Evolutionary conservation across 768 basidiomycete genomes (phyloP).

Genomic region (Melanogaster broomeanus): DNA sequence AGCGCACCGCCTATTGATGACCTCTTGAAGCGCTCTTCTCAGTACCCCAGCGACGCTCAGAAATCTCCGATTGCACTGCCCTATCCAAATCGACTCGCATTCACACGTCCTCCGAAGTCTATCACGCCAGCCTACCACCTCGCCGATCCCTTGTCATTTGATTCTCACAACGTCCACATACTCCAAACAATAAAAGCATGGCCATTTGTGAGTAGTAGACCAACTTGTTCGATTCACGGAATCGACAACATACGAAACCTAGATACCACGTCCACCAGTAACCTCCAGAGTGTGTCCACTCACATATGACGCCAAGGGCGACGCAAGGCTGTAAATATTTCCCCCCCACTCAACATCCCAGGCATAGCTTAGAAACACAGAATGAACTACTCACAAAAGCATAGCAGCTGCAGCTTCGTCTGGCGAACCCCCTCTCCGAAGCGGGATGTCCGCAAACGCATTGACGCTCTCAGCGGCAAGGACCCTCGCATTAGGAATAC

Average conservation of each 20-base stretch:
- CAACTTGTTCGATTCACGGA: background rate
- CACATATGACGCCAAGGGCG: slow-evolving; percentile 78
- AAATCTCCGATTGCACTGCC: no score
- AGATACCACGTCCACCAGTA: slow-evolving; percentile 80
- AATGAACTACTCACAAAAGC: slow-evolving; percentile 62
- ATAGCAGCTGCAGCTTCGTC: slow-evolving; percentile 79
- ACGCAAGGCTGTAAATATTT: slow-evolving; percentile 59
- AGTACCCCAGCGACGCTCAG: no score
- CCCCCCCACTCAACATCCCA: slow-evolving; percentile 7
- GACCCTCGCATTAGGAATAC: slow-evolving; percentile 62
- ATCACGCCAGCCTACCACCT: background rate
- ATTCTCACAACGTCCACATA: no score
- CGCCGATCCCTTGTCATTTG: background rate
- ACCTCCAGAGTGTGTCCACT: slow-evolving; percentile 84
- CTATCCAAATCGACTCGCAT: no score
- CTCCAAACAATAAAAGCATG: no score
- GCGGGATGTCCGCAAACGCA: slow-evolving; percentile 54
- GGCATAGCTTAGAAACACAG: background rate
- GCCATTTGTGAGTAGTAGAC: background rate
- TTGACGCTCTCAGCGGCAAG: slow-evolving; percentile 41
- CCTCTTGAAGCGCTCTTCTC: no score
- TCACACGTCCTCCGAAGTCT: no score
- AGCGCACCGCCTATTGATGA: no score
- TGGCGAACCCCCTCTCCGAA: slow-evolving; percentile 62
- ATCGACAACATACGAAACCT: slow-evolving; percentile 6